Conservation (phyloP, 139 green algal species). For the Astrephomene gubernaculifera region DNA sequence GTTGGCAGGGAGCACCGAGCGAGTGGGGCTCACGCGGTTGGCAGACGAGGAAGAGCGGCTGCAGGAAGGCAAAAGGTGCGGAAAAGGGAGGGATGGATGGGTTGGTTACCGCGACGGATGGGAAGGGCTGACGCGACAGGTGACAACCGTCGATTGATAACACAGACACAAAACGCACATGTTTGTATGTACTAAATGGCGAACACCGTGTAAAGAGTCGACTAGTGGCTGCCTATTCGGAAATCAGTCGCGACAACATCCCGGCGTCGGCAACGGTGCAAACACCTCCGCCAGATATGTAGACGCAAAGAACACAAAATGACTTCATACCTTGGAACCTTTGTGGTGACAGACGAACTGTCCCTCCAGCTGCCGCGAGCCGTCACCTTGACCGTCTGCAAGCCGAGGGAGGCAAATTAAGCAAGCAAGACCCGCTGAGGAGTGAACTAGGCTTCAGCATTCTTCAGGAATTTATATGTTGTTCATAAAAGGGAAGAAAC, state of each 20-base stretch:
- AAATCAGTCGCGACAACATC: too few relatives aligned
- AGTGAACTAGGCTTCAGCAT: neutral
- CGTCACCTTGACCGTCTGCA: conserved; percentile 38
- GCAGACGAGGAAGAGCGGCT: neutral
- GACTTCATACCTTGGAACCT: neutral
- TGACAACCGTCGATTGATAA: too few relatives aligned
- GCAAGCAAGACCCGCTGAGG: neutral
- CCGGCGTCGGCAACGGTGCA: too few relatives aligned
- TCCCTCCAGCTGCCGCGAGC: conserved; percentile 30
- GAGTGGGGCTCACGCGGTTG: conserved; percentile 34
- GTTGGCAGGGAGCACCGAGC: conserved; percentile 41
- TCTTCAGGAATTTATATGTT: neutral
- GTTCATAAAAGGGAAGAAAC: too few relatives aligned
- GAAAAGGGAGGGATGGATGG: neutral
- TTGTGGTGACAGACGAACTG: neutral
- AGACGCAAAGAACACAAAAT: neutral
- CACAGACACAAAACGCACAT: too few relatives aligned
- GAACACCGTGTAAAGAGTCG: too few relatives aligned
- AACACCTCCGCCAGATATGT: neutral
- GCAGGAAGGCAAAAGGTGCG: neutral
- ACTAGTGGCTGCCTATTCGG: too few relatives aligned
- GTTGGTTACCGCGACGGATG: neutral
- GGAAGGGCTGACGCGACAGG: neutral
- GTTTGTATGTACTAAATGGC: too few relatives aligned
- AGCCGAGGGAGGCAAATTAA: neutral